Conservation (phyloP, 139 green algal genomes). For the Chlorokybus atmophyticus region DNA sequence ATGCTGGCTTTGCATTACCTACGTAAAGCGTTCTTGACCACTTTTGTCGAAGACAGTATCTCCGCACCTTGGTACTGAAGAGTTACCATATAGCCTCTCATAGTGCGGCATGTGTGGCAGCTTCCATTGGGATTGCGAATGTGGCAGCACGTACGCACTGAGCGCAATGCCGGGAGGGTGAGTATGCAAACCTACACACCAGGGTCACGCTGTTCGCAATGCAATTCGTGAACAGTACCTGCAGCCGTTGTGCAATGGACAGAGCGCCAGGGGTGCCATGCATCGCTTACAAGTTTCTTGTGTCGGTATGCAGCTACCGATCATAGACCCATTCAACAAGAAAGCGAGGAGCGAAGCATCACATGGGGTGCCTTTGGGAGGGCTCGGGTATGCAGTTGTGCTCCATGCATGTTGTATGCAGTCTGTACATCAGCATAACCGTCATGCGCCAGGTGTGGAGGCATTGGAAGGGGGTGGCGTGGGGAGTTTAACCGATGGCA, state of each 20-base stretch:
- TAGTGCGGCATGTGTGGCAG: slow-evolving; percentile 3
- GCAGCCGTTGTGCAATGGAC: background rate
- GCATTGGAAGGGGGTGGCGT: slow-evolving; percentile 19
- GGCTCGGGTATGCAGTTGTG: slow-evolving; percentile 12
- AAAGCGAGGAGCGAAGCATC: slow-evolving; percentile 4
- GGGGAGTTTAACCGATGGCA: slow-evolving; percentile 25
- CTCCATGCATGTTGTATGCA: background rate
- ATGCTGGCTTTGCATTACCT: background rate
- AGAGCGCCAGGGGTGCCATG: slow-evolving; percentile 1
- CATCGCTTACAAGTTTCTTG: background rate
- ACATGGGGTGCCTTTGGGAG: slow-evolving; percentile 18
- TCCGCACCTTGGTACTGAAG: slow-evolving; percentile 1
- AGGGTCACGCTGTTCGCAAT: background rate
- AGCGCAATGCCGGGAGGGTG: slow-evolving; percentile 12
- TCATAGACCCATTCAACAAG: slow-evolving; percentile 21
- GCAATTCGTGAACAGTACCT: background rate
- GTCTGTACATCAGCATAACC: background rate
- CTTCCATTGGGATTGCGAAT: slow-evolving; percentile 12
- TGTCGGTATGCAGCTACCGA: slow-evolving; percentile 13
- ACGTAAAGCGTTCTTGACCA: background rate
- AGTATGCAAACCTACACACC: background rate
- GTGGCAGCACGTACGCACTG: slow-evolving; percentile 8
- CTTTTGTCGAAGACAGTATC: slow-evolving; percentile 1
- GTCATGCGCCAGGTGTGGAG: slow-evolving; percentile 14
- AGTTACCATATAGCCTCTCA: background rate